These are phyloP conservation scores for Backusella westeae DNA, from an alignment of 192 early-diverging fungal genomes.

Conservation along the genomic window DNA sequence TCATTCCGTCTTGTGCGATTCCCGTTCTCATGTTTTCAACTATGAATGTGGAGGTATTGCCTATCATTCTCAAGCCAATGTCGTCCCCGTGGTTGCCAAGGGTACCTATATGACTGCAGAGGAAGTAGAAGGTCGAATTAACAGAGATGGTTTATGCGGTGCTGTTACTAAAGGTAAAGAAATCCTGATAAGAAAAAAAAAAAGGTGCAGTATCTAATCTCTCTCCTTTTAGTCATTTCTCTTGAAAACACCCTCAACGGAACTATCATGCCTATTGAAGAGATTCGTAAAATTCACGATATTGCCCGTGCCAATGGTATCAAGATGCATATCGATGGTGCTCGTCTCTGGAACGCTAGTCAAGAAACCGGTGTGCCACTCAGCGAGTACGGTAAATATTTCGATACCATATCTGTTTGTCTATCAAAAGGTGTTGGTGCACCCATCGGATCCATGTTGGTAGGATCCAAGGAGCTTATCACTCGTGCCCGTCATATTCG, in stretches of 20 bases:
- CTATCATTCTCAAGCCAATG: slow-evolving; percentile 69
- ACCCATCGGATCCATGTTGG: slow-evolving; percentile 84
- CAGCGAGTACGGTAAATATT: slow-evolving; percentile 65
- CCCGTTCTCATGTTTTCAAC: slow-evolving; percentile 72
- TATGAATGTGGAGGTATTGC: slow-evolving; percentile 85
- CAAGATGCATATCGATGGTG: slow-evolving; percentile 86
- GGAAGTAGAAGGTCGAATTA: slow-evolving; percentile 56
- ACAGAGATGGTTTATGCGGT: slow-evolving; percentile 33
- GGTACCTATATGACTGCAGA: slow-evolving; percentile 62
- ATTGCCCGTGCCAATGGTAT: slow-evolving; percentile 55
- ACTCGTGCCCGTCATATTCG: slow-evolving; percentile 82
- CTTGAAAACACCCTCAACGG: slow-evolving; percentile 92
- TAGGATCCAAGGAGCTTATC: slow-evolving; percentile 67
- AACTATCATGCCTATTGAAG: slow-evolving; percentile 75
- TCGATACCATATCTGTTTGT: slow-evolving; percentile 87
- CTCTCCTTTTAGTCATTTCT: slow-evolving; percentile 53
- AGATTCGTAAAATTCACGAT: slow-evolving; percentile 64
- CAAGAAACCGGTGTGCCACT: slow-evolving; percentile 67
- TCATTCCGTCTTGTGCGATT: slow-evolving; percentile 73
- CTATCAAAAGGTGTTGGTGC: slow-evolving; percentile 93
- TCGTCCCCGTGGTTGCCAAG: slow-evolving; percentile 60
- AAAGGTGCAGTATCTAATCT: neutral
- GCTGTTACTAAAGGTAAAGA: slow-evolving; percentile 61
- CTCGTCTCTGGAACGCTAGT: slow-evolving; percentile 88
- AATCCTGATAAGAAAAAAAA: neutral